These are phyloP conservation scores for Pezizomycotina sp. DNA, from an alignment of 2,329 filamentous ascomycete genomes.

Conservation along the genomic window DNA sequence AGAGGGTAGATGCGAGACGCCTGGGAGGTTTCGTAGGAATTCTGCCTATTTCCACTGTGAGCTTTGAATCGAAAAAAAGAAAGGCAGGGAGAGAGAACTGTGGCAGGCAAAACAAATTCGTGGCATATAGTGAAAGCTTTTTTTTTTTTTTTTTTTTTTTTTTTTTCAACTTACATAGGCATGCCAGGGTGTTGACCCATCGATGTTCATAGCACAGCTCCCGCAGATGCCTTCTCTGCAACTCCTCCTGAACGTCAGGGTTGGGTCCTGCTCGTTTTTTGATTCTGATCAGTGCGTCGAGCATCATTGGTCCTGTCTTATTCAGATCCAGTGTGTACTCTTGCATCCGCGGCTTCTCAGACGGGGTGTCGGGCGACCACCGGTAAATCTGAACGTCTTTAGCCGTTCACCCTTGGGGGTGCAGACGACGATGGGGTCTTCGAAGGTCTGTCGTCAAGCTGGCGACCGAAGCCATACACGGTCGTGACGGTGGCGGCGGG, in stretches of 20 bases:
- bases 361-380: conserved; percentile 89
- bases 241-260: conserved; percentile 84
- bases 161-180: conserved; percentile 60
- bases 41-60: conserved; percentile 47
- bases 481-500: conserved; percentile 12
- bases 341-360: conserved; percentile 90
- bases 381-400: conserved; percentile 99
- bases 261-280: conserved; percentile 98
- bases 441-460: conserved; percentile 45
- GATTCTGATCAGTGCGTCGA: conserved; percentile 91
- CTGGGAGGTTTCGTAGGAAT: conserved; percentile 64
- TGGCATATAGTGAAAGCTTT: neutral
- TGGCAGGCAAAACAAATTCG: neutral
- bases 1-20: conserved; percentile 94
- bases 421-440: conserved; percentile 35
- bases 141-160: neutral
- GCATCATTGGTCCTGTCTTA: conserved; percentile 97
- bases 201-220: conserved; percentile 99
- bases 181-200: conserved; percentile 92
- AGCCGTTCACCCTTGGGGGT: no score
- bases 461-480: conserved; percentile 26
- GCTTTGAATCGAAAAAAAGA: neutral
- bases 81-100: neutral
- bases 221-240: conserved; percentile 98
- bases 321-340: conserved; percentile 88